Evolutionary conservation across 805 yeast genomes (phyloP).

Genomic region (Isabelozyma pseudorhagii): DNA sequence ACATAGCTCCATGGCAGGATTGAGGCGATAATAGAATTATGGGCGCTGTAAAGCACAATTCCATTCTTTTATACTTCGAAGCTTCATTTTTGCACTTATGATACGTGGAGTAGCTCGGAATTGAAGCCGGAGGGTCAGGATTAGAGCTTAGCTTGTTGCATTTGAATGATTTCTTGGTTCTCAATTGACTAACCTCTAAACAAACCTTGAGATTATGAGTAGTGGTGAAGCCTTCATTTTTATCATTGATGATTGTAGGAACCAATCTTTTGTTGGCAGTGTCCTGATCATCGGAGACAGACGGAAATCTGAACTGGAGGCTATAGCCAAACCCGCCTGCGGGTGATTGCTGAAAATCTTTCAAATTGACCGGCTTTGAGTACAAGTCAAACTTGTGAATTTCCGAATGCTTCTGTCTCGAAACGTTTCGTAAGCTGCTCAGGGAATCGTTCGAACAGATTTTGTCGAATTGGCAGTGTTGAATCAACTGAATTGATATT

Average conservation of each 20-base stretch:
- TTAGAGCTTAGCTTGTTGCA: background rate
- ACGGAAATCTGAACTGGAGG: background rate
- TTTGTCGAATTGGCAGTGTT: slow-evolving; percentile 5
- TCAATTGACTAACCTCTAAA: slow-evolving; percentile 9
- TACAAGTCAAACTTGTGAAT: slow-evolving; percentile 3
- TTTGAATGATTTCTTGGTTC: background rate
- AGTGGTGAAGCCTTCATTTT: slow-evolving; percentile 5
- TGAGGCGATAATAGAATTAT: slow-evolving; percentile 7
- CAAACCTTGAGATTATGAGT: slow-evolving; percentile 7
- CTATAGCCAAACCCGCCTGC: background rate
- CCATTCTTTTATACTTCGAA: slow-evolving; percentile 7
- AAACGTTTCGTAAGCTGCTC: background rate
- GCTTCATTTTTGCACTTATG: slow-evolving; percentile 4
- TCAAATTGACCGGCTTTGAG: background rate
- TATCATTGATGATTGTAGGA: slow-evolving; percentile 5
- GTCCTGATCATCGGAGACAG: slow-evolving; percentile 3
- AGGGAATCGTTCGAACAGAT: background rate
- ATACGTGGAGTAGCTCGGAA: slow-evolving; percentile 5
- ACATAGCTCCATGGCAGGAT: slow-evolving; percentile 7
- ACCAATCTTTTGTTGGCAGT: slow-evolving; percentile 2
- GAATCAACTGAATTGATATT: slow-evolving; percentile 7
- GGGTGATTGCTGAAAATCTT: slow-evolving; percentile 1
- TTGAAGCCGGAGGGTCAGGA: background rate
- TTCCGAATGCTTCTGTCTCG: slow-evolving; percentile 2
- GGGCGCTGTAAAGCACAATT: slow-evolving; percentile 11